phyloP scores from a whole-genome alignment of 2,329 filamentous ascomycete genomes.

The Colletotrichum neosansevieriae region DNA sequence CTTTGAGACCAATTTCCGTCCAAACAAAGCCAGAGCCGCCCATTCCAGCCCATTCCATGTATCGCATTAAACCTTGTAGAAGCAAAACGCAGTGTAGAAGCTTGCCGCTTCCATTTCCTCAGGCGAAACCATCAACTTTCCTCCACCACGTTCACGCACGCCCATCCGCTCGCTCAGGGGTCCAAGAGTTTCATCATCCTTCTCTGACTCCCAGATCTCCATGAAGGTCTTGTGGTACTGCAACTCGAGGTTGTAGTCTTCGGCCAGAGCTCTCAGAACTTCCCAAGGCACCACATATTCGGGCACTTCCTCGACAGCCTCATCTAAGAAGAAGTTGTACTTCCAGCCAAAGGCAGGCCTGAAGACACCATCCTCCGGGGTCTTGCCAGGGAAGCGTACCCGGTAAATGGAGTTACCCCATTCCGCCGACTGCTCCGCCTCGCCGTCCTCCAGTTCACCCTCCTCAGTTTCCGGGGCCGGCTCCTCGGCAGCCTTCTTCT shows the following conservation, averaged over 20 bases:
- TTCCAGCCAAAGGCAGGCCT: conserved; percentile 97
- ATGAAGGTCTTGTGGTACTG: conserved; percentile 92
- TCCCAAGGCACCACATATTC: conserved; percentile 99
- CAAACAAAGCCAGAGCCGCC: neutral
- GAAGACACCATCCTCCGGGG: conserved; percentile 89
- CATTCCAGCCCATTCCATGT: neutral
- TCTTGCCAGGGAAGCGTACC: conserved; percentile 86
- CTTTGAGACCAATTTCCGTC: neutral
- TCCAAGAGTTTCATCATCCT: conserved; percentile 84
- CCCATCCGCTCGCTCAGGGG: conserved; percentile 96
- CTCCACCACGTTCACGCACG: conserved; percentile 79
- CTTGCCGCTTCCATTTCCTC: conserved; percentile 93
- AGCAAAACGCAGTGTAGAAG: conserved; percentile 96
- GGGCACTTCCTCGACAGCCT: conserved; percentile 95
- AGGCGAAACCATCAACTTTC: conserved; percentile 76
- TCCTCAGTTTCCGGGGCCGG: conserved; percentile 52
- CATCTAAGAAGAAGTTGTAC: conserved; percentile 95
- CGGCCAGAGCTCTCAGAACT: conserved; percentile 92
- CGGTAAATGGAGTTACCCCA: conserved; percentile 96
- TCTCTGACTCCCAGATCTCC: conserved; percentile 93
- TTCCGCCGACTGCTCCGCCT: conserved; percentile 74
- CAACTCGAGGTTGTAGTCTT: conserved; percentile 96
- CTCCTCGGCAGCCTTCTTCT: conserved; percentile 48
- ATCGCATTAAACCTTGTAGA: conserved; percentile 83
- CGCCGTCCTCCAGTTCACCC: conserved; percentile 69